These are phyloP conservation scores for Acacia pycnantha DNA, from an alignment of 331 rosid genomes.

Conservation along the genomic window DNA sequence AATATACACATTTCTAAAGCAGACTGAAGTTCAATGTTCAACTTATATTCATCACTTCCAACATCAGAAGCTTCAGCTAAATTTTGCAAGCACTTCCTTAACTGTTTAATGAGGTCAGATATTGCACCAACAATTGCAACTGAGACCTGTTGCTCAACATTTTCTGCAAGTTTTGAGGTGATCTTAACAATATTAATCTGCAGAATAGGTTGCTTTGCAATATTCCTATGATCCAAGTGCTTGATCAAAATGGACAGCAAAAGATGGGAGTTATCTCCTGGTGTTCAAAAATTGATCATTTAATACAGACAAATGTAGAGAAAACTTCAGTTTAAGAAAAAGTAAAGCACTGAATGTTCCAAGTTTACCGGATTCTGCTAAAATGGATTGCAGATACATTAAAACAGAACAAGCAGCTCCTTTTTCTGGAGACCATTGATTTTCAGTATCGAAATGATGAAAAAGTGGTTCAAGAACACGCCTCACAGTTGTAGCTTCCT, in stretches of 20 bases:
- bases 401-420: conserved; percentile 75
- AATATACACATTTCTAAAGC: conserved; percentile 77
- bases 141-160: conserved; percentile 68
- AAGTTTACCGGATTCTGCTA: conserved; percentile 79
- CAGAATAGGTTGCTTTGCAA: conserved; percentile 63
- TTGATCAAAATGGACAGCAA: conserved; percentile 81
- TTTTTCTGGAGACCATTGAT: conserved; percentile 80
- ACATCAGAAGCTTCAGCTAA: conserved; percentile 54
- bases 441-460: conserved; percentile 71
- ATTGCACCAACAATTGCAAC: conserved; percentile 76
- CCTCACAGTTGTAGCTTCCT: conserved; percentile 86
- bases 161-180: conserved; percentile 65
- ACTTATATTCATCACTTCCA: conserved; percentile 46
- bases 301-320: conserved; percentile 25
- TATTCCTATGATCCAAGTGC: conserved; percentile 96
- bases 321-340: conserved; percentile 8
- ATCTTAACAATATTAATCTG: conserved; percentile 67
- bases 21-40: conserved; percentile 58
- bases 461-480: conserved; percentile 92
- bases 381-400: conserved; percentile 73
- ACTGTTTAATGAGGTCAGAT: conserved; percentile 80
- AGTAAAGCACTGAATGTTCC: conserved; percentile 19
- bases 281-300: conserved; percentile 32
- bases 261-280: conserved; percentile 92
- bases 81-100: conserved; percentile 82